Conservation (phyloP, 345 rosid genomes). For the Leavenworthia alabamica region DNA sequence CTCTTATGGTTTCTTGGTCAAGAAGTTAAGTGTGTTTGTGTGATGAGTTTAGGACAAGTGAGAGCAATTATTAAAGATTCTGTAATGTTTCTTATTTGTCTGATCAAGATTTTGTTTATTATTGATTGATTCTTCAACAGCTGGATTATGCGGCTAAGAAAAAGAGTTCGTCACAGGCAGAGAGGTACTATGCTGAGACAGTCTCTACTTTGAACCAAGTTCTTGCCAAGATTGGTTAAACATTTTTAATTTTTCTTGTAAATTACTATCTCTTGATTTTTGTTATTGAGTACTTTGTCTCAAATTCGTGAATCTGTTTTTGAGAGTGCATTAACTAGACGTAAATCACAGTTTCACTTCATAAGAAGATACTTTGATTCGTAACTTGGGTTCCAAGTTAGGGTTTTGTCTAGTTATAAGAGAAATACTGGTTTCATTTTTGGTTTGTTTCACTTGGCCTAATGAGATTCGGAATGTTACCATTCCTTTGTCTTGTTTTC, state of each 20-base stretch:
- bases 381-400: too few relatives aligned
- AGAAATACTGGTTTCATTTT: too few relatives aligned
- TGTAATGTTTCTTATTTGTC: background rate
- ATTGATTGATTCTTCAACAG: conserved; percentile 34
- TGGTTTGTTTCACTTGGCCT: too few relatives aligned
- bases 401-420: too few relatives aligned
- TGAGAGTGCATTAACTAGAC: too few relatives aligned
- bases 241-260: conserved; percentile 21
- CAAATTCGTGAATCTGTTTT: conserved; percentile 2
- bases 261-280: conserved; percentile 16
- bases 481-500: too few relatives aligned
- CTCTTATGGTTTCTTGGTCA: background rate
- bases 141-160: conserved; percentile 87
- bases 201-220: conserved; percentile 71
- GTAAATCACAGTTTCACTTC: too few relatives aligned
- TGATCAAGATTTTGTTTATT: background rate
- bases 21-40: too few relatives aligned
- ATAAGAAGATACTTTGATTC: too few relatives aligned
- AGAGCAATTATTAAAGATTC: background rate
- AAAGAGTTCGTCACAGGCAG: conserved; percentile 73
- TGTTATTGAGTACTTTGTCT: conserved; percentile 10
- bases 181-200: conserved; percentile 75
- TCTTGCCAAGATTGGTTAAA: conserved; percentile 80
- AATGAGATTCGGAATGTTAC: too few relatives aligned
- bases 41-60: too few relatives aligned